Evolutionary conservation across 306 rosid genomes (phyloP), one percentile per base, ranked within the genome.

Genomic region (Inga laurina): DNA sequence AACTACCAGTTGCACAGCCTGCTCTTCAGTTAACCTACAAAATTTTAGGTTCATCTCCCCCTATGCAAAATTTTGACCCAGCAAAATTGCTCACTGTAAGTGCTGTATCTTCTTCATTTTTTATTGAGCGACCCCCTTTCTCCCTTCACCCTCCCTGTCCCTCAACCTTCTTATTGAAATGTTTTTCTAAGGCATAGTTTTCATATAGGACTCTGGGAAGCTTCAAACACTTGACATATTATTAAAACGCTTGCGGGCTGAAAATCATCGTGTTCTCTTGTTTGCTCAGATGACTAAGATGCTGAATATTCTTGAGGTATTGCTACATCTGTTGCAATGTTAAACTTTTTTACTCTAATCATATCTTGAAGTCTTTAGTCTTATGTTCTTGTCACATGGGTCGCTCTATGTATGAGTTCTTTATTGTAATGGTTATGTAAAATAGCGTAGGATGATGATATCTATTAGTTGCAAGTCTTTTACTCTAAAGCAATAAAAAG

Each of bases 261-360:
- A 81, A 82, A 97, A 94, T 86, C 99, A 97, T 32, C 99, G 99
- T 30, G 93, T 97, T 72, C 98, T 97, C 80, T 88, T 97, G 86
- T 97, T 97, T 92, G 97, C 99, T 69, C 99, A 97, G 87, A 97
- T 97, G 99, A 97, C 99, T 43, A 97, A 94, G 91, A 97, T 97
- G 99, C 87, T 97, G 83, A 92, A 97, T 86, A 97, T 97, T 88
- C 94, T 97, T 39, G 99, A 97, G 99, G 99, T 97, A 91, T 61
- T 74, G 54, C 66, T 71, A 46, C 57, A 76, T 39, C 80, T 83
- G 22, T 76, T 22, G 22, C 75, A 74, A 62, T 62, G 35, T 62
- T 22, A 27, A 11, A 62, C 68, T 66, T 75, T 87, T 84, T 68
- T 30, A 68, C 76, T 41, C 15, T 69, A 67, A 35, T 35, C 43